phyloP scores from a whole-genome alignment of 2,329 filamentous ascomycete species.

The Coniella vitis region DNA sequence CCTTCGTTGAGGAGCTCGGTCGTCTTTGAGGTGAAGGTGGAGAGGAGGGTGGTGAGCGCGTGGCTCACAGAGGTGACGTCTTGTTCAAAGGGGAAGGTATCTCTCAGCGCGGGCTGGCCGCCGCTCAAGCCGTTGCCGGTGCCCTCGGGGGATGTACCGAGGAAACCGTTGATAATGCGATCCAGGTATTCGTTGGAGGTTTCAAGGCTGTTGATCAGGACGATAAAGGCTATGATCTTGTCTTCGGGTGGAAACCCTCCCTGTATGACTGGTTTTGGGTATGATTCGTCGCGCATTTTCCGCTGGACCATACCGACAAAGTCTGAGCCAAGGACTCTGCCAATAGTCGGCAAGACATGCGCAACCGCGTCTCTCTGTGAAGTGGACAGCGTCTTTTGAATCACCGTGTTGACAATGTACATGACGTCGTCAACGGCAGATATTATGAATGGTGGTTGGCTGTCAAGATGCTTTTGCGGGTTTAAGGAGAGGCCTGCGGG shows the following conservation, averaged over 20 bases:
- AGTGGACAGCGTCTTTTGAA: conserved; percentile 80
- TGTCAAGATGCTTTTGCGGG: conserved; percentile 61
- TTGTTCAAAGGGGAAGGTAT: conserved; percentile 73
- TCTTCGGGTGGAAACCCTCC: conserved; percentile 82
- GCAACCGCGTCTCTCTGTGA: conserved; percentile 73
- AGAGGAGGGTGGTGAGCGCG: conserved; percentile 61
- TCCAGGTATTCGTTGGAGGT: conserved; percentile 84
- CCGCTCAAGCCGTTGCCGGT: conserved; percentile 25
- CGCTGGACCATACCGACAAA: conserved; percentile 96
- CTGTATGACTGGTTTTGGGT: conserved; percentile 71
- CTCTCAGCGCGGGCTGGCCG: conserved; percentile 41
- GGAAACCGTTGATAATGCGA: conserved; percentile 69
- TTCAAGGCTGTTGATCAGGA: conserved; percentile 93
- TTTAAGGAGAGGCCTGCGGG: conserved; percentile 74
- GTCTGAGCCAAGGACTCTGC: conserved; percentile 75
- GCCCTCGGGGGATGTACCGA: conserved; percentile 38
- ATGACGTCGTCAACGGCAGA: conserved; percentile 97
- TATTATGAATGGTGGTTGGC: conserved; percentile 83
- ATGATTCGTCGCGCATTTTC: conserved; percentile 95
- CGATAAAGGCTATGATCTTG: conserved; percentile 80
- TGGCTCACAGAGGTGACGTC: conserved; percentile 65
- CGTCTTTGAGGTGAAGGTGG: conserved; percentile 69
- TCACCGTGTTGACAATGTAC: conserved; percentile 94
- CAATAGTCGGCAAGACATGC: conserved; percentile 70
- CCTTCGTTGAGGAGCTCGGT: conserved; percentile 78